These are phyloP conservation scores for Trichophyton mentagrophytes DNA, from an alignment of 2,329 filamentous ascomycete species.

Conservation along the genomic window DNA sequence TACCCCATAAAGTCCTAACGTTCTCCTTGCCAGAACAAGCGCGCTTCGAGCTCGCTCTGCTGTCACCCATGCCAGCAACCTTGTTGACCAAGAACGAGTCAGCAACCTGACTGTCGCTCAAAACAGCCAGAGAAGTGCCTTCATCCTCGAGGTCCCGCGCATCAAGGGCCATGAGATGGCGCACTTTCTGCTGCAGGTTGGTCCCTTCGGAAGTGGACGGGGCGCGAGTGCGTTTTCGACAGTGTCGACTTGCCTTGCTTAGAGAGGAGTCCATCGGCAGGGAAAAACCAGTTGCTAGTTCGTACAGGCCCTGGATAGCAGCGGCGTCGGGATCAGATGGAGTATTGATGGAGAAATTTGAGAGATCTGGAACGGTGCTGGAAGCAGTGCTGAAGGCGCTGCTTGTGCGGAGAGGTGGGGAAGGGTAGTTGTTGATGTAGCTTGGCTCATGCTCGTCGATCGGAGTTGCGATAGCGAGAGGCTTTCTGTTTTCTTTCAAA, in stretches of 20 bases:
- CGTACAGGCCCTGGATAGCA: constrained; percentile 31
- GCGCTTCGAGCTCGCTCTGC: constrained; percentile 29
- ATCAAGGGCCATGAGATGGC: constrained; percentile 24
- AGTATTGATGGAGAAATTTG: constrained; percentile 24
- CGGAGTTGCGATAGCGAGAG: constrained; percentile 26
- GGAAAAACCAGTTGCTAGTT: constrained; percentile 26
- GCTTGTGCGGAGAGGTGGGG: constrained; percentile 12
- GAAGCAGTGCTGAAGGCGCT: constrained; percentile 16
- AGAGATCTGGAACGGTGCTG: constrained; percentile 23
- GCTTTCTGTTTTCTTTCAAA: constrained; percentile 26
- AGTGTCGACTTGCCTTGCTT: constrained; percentile 13
- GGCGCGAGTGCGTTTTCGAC: constrained; percentile 30
- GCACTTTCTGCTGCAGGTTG: constrained; percentile 27
- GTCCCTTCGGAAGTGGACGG: constrained; percentile 21
- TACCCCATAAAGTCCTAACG: constrained; percentile 7
- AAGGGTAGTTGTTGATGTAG: constrained; percentile 23
- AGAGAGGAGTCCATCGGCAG: constrained; percentile 10
- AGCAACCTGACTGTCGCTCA: constrained; percentile 23
- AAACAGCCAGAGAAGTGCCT: constrained; percentile 17
- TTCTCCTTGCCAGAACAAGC: constrained; percentile 25
- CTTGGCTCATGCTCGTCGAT: constrained; percentile 26
- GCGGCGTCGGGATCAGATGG: constrained; percentile 17
- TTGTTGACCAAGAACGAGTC: constrained; percentile 22
- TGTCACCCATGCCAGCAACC: constrained; percentile 19
- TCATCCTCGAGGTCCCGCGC: constrained; percentile 13